Evolutionary conservation across 164 flowering plant genomes (phyloP), one percentile per base, ranked within the genome.

Genomic region (Vitis riparia): DNA sequence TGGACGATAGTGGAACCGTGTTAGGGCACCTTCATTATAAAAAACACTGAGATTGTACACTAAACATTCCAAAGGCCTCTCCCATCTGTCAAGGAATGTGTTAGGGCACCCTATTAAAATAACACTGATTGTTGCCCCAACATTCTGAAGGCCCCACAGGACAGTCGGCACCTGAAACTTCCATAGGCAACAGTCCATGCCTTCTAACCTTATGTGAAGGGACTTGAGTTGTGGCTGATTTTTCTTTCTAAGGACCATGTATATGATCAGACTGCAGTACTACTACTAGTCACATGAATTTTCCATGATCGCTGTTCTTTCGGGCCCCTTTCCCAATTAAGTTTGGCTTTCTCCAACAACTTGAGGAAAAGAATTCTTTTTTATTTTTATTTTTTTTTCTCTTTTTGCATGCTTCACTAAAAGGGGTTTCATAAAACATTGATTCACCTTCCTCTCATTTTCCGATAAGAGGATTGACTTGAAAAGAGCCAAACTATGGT

Each of bases 71-170:
- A 37, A 37, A 6, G 44, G 5, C 10, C 48, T 60, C n/a, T 60
- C 47, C 15, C 27, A 23, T 23, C 27, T 23, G 27, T 23, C 27
- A 23, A 23, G 27, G 27, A 37, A 30, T 55, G 66, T 8, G 48
- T 19, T 44, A 57, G 49, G 53, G 62, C 47, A 53, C 48, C 16
- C n/a, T 16, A 3, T 53, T 29, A 62, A 53, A 63, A 37, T 50
- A 29, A 12, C 19, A 10, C 6, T 3, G 51, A 59, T 65, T 51
- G 48, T 51, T 55, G 56, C 50, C 19, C 53, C 56, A 71, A 71
- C 69, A 76, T 76, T 76, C 78, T 15, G 5, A 9, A 59, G 75
- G 71, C 9, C 75, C 78, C 75, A 71, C 78, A 55, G 62, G 55
- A 56, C 71, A 63, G 66, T 51, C 63, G 66, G 65, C 55, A 37